These are phyloP conservation scores for Talaromyces islandicus DNA, from an alignment of 2,329 filamentous ascomycete species.

Conservation along the genomic window DNA sequence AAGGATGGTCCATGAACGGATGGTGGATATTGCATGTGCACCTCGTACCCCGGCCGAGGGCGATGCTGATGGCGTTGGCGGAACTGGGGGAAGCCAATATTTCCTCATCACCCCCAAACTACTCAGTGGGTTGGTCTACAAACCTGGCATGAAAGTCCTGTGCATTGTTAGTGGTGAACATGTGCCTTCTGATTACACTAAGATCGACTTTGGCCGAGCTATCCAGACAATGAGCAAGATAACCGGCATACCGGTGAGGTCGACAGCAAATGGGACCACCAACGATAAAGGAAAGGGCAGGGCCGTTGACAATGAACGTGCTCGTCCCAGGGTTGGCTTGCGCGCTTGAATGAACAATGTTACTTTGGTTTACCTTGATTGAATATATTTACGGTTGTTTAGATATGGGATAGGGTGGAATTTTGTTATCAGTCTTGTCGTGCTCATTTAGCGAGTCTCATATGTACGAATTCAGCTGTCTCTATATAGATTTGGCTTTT, in stretches of 20 bases:
- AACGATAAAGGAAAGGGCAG: background rate
- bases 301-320: background rate
- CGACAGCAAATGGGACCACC: background rate
- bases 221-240: slow-evolving; percentile 29
- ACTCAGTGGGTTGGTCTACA: slow-evolving; percentile 76
- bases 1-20: slow-evolving; percentile 93
- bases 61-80: slow-evolving; percentile 20
- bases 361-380: background rate
- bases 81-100: slow-evolving; percentile 59
- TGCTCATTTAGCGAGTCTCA: background rate
- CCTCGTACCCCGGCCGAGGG: slow-evolving; percentile 51
- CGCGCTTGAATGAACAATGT: background rate
- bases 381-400: background rate
- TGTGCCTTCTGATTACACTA: slow-evolving; percentile 36
- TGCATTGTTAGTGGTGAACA: slow-evolving; percentile 86
- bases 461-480: background rate
- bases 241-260: slow-evolving; percentile 9
- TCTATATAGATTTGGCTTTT: background rate
- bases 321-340: background rate
- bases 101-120: slow-evolving; percentile 98
- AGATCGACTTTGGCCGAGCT: slow-evolving; percentile 32
- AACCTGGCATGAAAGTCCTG: slow-evolving; percentile 84
- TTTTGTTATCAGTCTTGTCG: background rate
- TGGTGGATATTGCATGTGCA: slow-evolving; percentile 90
- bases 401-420: background rate